A percentile compares a stretch with the other conserved stretches of the same genome.
phyloP scores from a whole-genome alignment of 768 basidiomycete genomes.

The Suillus subluteus region DNA sequence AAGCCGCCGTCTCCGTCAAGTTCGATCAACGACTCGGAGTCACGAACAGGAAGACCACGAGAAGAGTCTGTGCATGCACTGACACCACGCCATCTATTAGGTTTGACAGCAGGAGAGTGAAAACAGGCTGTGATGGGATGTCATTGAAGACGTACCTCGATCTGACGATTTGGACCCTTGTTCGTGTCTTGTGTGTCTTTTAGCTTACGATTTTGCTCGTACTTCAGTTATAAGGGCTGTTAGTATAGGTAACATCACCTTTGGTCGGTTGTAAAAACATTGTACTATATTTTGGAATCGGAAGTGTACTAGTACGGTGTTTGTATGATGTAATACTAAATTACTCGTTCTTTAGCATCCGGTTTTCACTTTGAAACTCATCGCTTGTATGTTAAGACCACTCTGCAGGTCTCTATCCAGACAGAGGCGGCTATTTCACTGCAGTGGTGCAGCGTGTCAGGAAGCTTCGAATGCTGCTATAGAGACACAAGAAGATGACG shows the following conservation, averaged over 20 bases:
- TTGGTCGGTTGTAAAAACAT: background rate
- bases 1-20: background rate
- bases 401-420: constrained; percentile 7
- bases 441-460: background rate
- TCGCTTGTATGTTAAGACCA: constrained; percentile 19
- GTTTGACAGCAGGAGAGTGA: constrained; percentile 17
- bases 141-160: background rate
- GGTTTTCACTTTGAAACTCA: constrained; percentile 1
- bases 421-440: constrained; percentile 5
- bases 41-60: background rate
- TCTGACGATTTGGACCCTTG: background rate
- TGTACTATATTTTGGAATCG: background rate
- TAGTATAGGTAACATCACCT: background rate
- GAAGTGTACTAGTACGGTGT: background rate
- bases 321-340: background rate
- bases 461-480: constrained; percentile 1
- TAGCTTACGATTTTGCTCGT: background rate
- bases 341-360: background rate
- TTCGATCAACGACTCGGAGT: background rate
- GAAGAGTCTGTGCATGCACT: constrained; percentile 19
- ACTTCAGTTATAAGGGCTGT: background rate
- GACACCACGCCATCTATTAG: constrained; percentile 31
- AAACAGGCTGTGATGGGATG: background rate
- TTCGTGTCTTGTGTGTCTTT: background rate
- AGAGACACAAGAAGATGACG: background rate